These are phyloP conservation scores for Petrea volubilis DNA, from an alignment of 257 asterid genomes.

Conservation along the genomic window DNA sequence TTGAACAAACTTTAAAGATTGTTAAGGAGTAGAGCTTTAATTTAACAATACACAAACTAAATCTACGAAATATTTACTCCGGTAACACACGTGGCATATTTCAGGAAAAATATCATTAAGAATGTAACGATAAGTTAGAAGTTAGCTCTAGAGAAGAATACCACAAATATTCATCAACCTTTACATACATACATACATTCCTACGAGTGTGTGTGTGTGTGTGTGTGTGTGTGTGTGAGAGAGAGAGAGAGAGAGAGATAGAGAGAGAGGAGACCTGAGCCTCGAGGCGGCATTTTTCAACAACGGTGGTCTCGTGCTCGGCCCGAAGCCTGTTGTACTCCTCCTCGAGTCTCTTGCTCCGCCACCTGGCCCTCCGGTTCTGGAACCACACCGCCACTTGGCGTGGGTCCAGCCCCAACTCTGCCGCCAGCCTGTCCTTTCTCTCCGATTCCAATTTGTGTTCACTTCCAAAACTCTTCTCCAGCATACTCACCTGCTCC, in stretches of 20 bases:
- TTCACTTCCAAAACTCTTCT: slow-evolving; percentile 63
- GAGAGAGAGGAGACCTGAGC: slow-evolving; percentile 44
- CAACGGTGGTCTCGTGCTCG: slow-evolving; percentile 48
- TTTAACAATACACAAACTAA: no score
- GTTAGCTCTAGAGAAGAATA: no score
- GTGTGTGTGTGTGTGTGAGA: not conserved
- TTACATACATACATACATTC: no score
- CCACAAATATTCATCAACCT: no score
- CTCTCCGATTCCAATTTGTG: slow-evolving; percentile 87
- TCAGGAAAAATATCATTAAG: no score
- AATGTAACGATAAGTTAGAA: no score
- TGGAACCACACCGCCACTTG: slow-evolving; percentile 99
- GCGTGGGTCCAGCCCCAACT: slow-evolving; percentile 82
- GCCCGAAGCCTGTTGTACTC: slow-evolving; percentile 60
- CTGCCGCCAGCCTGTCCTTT: slow-evolving; percentile 76
- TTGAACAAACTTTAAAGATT: no score
- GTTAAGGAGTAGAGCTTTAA: no score
- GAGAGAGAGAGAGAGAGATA: not conserved
- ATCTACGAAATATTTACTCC: no score
- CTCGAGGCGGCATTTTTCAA: slow-evolving; percentile 75
- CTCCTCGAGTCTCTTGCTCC: slow-evolving; percentile 82
- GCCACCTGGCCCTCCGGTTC: slow-evolving; percentile 89
- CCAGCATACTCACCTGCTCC: slow-evolving; percentile 61
- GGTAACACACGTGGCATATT: no score
- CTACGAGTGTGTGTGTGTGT: not conserved